These are phyloP conservation scores for Lathyrus tuberosus DNA, from an alignment of 306 rosid species.

Conservation along the genomic window DNA sequence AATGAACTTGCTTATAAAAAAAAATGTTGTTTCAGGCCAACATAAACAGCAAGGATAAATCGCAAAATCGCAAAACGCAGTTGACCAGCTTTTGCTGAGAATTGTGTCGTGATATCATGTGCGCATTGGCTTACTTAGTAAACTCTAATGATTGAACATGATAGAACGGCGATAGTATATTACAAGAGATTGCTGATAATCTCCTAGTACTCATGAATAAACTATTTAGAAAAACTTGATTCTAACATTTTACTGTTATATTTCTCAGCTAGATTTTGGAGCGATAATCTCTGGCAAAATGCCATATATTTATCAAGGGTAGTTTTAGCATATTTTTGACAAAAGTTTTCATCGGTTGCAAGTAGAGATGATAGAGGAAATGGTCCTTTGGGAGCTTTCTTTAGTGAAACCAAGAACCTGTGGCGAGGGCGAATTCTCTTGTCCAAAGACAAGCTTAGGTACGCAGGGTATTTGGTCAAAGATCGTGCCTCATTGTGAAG, in stretches of 20 bases:
- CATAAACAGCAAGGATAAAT: too few relatives aligned
- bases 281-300: conserved; percentile 75
- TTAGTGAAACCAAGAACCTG: conserved; percentile 79
- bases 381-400: conserved; percentile 98
- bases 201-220: conserved; percentile 31
- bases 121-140: conserved; percentile 6
- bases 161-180: too few relatives aligned
- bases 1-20: too few relatives aligned
- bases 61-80: conserved; percentile 21
- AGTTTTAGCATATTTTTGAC: conserved; percentile 94
- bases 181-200: conserved; percentile 33
- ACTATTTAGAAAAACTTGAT: conserved; percentile 22
- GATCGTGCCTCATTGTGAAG: conserved; percentile 84
- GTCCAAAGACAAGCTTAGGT: conserved; percentile 91
- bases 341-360: conserved; percentile 90
- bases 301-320: conserved; percentile 83
- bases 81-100: conserved; percentile 44
- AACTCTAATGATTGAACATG: conserved; percentile 19
- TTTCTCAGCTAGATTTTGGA: conserved; percentile 78
- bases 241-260: conserved; percentile 62
- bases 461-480: conserved; percentile 94
- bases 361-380: conserved; percentile 89
- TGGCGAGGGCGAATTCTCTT: conserved; percentile 99
- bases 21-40: conserved; percentile 12
- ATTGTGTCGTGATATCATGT: conserved; percentile 16